Conservation (phyloP, 2,329 filamentous ascomycete species). For the Canariomyces notabilis region DNA sequence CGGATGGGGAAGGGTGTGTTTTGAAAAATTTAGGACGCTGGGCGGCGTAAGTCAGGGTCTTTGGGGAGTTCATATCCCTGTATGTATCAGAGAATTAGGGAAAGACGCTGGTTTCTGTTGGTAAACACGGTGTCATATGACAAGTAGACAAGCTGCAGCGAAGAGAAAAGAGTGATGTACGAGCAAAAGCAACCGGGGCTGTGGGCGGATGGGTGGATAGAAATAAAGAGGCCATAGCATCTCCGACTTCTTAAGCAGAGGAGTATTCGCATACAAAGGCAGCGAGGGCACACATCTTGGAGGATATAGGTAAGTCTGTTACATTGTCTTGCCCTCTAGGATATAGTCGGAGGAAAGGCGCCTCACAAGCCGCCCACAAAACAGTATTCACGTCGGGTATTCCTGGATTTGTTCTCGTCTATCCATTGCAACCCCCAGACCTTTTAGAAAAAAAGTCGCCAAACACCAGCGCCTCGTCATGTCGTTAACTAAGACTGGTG, state of each 20-base stretch:
- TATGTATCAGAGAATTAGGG: not conserved
- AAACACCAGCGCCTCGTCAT: not conserved
- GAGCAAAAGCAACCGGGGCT: no score
- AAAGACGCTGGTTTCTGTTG: no score
- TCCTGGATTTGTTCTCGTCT: not conserved
- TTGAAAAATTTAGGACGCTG: constrained; percentile 52
- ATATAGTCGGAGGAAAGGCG: not conserved
- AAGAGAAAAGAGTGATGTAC: no score
- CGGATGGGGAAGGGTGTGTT: constrained; percentile 53
- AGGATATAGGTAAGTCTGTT: no score
- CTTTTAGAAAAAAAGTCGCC: not conserved
- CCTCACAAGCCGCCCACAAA: not conserved
- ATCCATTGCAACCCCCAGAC: not conserved
- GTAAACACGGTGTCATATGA: no score
- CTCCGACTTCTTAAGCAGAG: no score
- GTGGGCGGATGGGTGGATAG: no score
- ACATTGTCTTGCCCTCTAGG: no score
- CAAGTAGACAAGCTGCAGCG: no score
- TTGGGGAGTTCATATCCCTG: not conserved
- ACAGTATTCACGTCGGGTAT: not conserved
- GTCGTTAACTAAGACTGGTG: not conserved
- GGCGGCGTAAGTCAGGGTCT: constrained; percentile 19
- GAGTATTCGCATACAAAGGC: no score
- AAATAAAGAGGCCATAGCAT: no score
- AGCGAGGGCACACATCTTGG: no score